phyloP scores from a whole-genome alignment of 805 yeast genomes.

The Nematodospora valgi region DNA sequence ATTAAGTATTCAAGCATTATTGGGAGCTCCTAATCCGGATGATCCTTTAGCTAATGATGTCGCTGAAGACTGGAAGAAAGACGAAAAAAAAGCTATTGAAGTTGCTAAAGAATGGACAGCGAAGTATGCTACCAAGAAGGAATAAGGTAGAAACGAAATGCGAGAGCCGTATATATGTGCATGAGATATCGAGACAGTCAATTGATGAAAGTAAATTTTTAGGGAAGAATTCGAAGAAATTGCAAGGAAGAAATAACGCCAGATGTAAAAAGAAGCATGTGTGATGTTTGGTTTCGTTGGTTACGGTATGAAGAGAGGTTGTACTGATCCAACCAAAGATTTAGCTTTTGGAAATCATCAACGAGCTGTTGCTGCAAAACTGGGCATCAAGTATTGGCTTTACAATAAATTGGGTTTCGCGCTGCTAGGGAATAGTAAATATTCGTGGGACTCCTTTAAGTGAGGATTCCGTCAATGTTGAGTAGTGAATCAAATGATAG shows the following conservation, averaged over 20 bases:
- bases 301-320: too few species aligned
- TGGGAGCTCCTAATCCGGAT: slow-evolving; percentile 97
- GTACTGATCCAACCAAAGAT: background rate
- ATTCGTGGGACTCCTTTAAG: background rate
- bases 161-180: background rate
- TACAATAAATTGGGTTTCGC: background rate
- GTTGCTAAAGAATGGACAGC: slow-evolving; percentile 79
- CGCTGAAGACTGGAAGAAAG: slow-evolving; percentile 92
- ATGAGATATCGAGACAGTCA: background rate
- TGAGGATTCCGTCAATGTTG: background rate
- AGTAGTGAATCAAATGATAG: background rate
- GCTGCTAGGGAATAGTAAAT: background rate
- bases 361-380: background rate
- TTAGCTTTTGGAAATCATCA: too few species aligned
- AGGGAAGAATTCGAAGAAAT: background rate
- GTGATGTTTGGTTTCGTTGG: too few species aligned
- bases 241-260: background rate
- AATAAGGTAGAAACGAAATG: background rate
- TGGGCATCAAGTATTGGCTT: background rate
- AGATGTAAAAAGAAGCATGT: too few species aligned
- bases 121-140: slow-evolving; percentile 45
- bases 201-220: background rate
- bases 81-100: slow-evolving; percentile 73
- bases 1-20: slow-evolving; percentile 85
- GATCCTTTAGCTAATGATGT: slow-evolving; percentile 98